Percentiles rank a stretch among this genome's conserved stretches.
These are phyloP conservation scores for Linnemannia exigua DNA, from an alignment of 192 early-diverging fungal species.

Conservation along the genomic window DNA sequence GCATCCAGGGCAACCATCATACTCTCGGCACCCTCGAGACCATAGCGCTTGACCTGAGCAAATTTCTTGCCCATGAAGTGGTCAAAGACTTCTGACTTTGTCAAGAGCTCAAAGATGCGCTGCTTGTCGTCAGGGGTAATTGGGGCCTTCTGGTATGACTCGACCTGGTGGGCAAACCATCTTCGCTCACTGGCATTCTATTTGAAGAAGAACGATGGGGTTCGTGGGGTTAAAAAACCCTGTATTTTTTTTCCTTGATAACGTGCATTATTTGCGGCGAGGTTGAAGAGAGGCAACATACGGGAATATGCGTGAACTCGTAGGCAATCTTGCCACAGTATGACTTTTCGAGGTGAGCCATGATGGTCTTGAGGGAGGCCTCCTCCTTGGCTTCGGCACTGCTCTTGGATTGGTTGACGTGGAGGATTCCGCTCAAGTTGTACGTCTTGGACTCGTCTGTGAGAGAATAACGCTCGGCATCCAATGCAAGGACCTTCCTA, in stretches of 20 bases:
- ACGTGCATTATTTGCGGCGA: too few species aligned
- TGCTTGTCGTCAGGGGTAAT: conserved; percentile 75
- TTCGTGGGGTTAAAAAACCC: neutral
- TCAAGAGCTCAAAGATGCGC: conserved; percentile 82
- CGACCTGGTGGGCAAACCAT: conserved; percentile 92
- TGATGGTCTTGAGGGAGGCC: conserved; percentile 76
- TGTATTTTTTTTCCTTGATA: too few species aligned
- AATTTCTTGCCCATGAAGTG: conserved; percentile 99
- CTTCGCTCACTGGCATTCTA: conserved; percentile 85
- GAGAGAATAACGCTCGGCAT: conserved; percentile 89
- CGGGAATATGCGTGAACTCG: conserved; percentile 95
- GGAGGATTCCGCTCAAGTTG: conserved; percentile 82
- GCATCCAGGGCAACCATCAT: conserved; percentile 94
- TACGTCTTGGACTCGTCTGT: conserved; percentile 66
- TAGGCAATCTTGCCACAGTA: conserved; percentile 92
- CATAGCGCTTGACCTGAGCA: conserved; percentile 96
- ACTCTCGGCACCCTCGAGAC: conserved; percentile 95
- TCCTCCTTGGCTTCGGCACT: conserved; percentile 61
- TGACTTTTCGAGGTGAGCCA: conserved; percentile 76
- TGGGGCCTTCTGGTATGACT: conserved; percentile 76
- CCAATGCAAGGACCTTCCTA: conserved; percentile 76
- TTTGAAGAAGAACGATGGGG: neutral
- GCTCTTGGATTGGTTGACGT: conserved; percentile 69
- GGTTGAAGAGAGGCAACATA: conserved; percentile 39
- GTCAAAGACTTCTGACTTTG: conserved; percentile 92